phyloP scores from a whole-genome alignment of 2,329 filamentous ascomycete genomes.

The Fusarium verrucosum region DNA sequence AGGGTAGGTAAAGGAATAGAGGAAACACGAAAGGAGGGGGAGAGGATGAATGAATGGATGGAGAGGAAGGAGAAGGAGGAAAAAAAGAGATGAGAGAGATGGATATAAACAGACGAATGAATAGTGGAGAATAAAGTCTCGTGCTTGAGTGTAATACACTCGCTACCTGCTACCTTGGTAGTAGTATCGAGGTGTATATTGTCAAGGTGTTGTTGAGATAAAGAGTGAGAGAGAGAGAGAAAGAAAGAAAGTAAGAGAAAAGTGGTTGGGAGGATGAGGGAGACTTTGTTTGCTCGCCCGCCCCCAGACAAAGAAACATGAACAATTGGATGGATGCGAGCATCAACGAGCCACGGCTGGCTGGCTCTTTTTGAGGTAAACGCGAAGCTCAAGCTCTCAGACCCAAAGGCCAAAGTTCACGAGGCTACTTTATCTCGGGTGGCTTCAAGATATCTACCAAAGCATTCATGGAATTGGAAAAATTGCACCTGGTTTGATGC shows the following conservation, averaged over 20 bases:
- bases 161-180: not conserved
- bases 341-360: constrained; percentile 25
- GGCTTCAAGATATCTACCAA: not conserved
- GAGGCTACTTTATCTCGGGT: constrained; percentile 3
- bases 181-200: not conserved
- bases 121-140: constrained; percentile 34
- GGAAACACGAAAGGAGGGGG: constrained; percentile 13
- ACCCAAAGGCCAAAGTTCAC: constrained; percentile 13
- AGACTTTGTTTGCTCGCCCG: constrained; percentile 20
- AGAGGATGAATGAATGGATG: too few species aligned
- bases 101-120: constrained; percentile 12
- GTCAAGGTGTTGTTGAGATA: constrained; percentile 16
- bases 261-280: constrained; percentile 6
- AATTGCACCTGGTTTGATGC: not conserved
- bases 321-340: constrained; percentile 30
- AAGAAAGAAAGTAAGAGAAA: not conserved
- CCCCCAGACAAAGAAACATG: constrained; percentile 5
- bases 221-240: not conserved
- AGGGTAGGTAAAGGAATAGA: constrained; percentile 13
- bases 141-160: constrained; percentile 37
- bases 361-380: constrained; percentile 32
- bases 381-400: constrained; percentile 29
- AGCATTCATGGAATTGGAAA: not conserved
- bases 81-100: constrained; percentile 18
- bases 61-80: not conserved